A percentile compares a stretch with the other conserved stretches of the same genome.
Evolutionary conservation across 1,284 basidiomycete species (phyloP).

Genomic region (Trichosporon asahii): DNA sequence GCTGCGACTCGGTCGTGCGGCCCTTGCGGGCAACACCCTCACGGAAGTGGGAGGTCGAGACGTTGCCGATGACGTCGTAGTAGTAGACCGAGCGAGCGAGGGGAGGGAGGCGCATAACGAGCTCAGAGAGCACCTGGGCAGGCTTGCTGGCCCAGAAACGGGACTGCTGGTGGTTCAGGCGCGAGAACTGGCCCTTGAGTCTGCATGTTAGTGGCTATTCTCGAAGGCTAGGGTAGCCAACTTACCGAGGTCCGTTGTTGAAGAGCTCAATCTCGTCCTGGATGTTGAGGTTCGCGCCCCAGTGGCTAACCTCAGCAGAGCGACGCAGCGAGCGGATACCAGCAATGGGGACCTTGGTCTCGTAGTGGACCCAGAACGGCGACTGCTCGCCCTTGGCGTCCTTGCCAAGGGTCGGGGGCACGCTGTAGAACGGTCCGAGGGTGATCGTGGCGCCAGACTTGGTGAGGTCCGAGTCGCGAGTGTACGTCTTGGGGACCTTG

Average conservation of each 20-base stretch:
- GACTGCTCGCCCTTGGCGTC: conserved; percentile 60
- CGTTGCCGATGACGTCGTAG: conserved; percentile 90
- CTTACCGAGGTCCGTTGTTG: conserved; percentile 84
- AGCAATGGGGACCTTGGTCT: conserved; percentile 72
- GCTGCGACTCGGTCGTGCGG: conserved; percentile 53
- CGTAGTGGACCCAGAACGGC: conserved; percentile 71
- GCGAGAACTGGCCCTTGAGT: conserved; percentile 92
- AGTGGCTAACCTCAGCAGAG: conserved; percentile 87
- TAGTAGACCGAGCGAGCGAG: conserved; percentile 78
- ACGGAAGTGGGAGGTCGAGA: conserved; percentile 87
- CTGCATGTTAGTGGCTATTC: conserved; percentile 52
- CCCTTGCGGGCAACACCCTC: conserved; percentile 51
- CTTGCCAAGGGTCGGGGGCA: conserved; percentile 60
- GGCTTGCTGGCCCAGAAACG: conserved; percentile 62
- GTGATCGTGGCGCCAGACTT: conserved; percentile 77
- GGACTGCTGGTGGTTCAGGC: conserved; percentile 77
- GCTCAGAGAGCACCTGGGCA: conserved; percentile 66
- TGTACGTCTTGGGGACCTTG: conserved; percentile 48
- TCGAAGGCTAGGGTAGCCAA: conserved; percentile 20
- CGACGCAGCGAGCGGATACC: conserved; percentile 71
- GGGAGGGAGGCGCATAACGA: conserved; percentile 70
- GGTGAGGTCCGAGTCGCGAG: conserved; percentile 54
- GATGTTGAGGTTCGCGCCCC: conserved; percentile 91
- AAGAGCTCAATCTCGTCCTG: conserved; percentile 79
- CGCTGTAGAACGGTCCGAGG: conserved; percentile 78